Evolutionary conservation across 2,329 filamentous ascomycete species (phyloP).

Genomic region (Colletotrichum lentis): DNA sequence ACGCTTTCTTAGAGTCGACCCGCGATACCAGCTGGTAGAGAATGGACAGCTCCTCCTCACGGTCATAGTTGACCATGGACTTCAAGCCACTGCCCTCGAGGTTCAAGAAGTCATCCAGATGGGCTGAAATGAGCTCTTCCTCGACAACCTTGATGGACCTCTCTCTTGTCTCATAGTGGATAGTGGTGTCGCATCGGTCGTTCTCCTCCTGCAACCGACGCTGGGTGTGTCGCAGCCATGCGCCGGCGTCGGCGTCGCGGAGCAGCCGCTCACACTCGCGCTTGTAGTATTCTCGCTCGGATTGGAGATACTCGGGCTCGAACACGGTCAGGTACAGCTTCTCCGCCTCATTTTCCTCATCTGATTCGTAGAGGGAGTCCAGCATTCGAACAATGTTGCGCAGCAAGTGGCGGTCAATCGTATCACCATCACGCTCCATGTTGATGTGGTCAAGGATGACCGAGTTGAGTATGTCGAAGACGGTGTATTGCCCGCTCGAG

Average conservation of each 20-base stretch:
- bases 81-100: slow-evolving; percentile 85
- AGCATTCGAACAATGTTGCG: slow-evolving; percentile 89
- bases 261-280: slow-evolving; percentile 78
- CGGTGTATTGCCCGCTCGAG: slow-evolving; percentile 55
- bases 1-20: slow-evolving; percentile 76
- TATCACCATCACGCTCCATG: slow-evolving; percentile 89
- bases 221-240: slow-evolving; percentile 81
- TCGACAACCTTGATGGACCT: slow-evolving; percentile 84
- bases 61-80: slow-evolving; percentile 92
- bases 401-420: slow-evolving; percentile 83
- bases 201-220: slow-evolving; percentile 81
- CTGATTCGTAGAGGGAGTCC: slow-evolving; percentile 83
- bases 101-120: slow-evolving; percentile 82
- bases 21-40: slow-evolving; percentile 81
- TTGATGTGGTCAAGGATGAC: slow-evolving; percentile 90
- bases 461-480: slow-evolving; percentile 79
- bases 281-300: slow-evolving; percentile 77
- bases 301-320: slow-evolving; percentile 77
- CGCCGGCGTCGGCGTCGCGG: slow-evolving; percentile 78
- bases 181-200: slow-evolving; percentile 82
- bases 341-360: slow-evolving; percentile 77
- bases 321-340: slow-evolving; percentile 87
- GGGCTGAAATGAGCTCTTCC: slow-evolving; percentile 77
- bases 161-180: slow-evolving; percentile 74
- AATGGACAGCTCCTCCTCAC: slow-evolving; percentile 77